These are phyloP conservation scores for Fusarium luffae DNA, from an alignment of 2,329 filamentous ascomycete genomes.

Conservation along the genomic window DNA sequence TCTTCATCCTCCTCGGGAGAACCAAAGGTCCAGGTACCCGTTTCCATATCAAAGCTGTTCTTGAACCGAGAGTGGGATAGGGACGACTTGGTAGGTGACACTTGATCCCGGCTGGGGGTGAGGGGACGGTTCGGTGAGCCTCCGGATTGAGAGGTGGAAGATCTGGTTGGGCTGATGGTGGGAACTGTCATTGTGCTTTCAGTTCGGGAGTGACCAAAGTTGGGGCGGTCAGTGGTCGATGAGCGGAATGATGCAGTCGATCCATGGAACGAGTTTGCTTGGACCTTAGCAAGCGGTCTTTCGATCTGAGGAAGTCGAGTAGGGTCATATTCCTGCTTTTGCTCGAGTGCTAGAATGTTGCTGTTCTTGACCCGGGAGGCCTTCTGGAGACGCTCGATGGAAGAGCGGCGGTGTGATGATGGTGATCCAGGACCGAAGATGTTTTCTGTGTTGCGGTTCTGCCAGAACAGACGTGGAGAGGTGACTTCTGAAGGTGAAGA, in stretches of 20 bases:
- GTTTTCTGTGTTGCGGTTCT: conserved; percentile 83
- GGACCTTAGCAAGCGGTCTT: conserved; percentile 81
- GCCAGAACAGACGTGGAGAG: conserved; percentile 92
- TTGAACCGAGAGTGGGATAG: conserved; percentile 76
- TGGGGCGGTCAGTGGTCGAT: conserved; percentile 56
- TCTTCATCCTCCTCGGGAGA: conserved; percentile 67
- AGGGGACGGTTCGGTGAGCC: conserved; percentile 46
- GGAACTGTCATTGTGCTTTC: conserved; percentile 69
- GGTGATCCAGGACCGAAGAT: conserved; percentile 70
- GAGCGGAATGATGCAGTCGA: conserved; percentile 67
- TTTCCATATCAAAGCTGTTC: conserved; percentile 76
- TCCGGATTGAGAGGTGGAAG: conserved; percentile 52
- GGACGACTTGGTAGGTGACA: conserved; percentile 90
- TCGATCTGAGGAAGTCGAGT: conserved; percentile 80
- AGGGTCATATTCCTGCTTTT: conserved; percentile 92
- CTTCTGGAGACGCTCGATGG: conserved; percentile 94
- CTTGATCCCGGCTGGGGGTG: conserved; percentile 75
- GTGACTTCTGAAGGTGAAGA: conserved; percentile 79
- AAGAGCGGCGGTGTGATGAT: conserved; percentile 82
- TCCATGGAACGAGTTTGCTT: conserved; percentile 73
- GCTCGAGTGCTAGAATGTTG: conserved; percentile 93
- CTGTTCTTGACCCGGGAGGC: conserved; percentile 98
- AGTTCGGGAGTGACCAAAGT: conserved; percentile 59
- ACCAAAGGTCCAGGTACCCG: conserved; percentile 74
- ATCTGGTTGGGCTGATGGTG: conserved; percentile 65